Percentiles rank a stretch among this genome's conserved stretches.
These are phyloP conservation scores for Gracilaria domingensis DNA, from an alignment of 23 red algal species.

Conservation along the genomic window DNA sequence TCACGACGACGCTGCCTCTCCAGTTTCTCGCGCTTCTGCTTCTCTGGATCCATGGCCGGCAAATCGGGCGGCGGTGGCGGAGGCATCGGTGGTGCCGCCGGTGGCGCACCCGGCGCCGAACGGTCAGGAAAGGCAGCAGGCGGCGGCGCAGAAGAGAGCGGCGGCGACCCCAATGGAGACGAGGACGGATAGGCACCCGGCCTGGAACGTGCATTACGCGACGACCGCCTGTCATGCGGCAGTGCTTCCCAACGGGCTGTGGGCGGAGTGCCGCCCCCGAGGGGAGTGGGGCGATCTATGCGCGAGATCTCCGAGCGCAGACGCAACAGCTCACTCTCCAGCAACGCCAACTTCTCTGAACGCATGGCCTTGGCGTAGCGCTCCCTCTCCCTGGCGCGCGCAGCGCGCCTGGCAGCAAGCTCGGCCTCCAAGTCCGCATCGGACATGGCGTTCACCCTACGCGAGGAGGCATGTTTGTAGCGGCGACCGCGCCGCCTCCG, in stretches of 20 bases:
- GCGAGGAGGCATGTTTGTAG: slow-evolving; percentile 6
- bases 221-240: slow-evolving; percentile 27
- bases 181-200: slow-evolving; percentile 5
- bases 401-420: slow-evolving; percentile 49
- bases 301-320: slow-evolving; percentile 64
- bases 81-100: slow-evolving; percentile 38
- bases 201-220: not conserved
- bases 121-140: not conserved
- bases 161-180: not conserved
- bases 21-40: slow-evolving; percentile 44
- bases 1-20: slow-evolving; percentile 70
- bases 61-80: slow-evolving; percentile 49
- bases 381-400: slow-evolving; percentile 58
- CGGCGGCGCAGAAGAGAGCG: not conserved
- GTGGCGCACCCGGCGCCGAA: slow-evolving; percentile 2
- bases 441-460: slow-evolving; percentile 33
- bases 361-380: slow-evolving; percentile 65
- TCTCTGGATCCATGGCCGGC: slow-evolving; percentile 47
- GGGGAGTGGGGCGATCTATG: slow-evolving; percentile 29
- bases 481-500: slow-evolving; percentile 30
- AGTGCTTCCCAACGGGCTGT: slow-evolving; percentile 64
- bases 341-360: slow-evolving; percentile 53
- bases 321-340: slow-evolving; percentile 68
- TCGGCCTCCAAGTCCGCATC: slow-evolving; percentile 73
- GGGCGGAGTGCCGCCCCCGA: slow-evolving; percentile 62